Base-by-base conservation (phyloP, 306 rosid genomes). In the Malus sylvestris region DNA sequence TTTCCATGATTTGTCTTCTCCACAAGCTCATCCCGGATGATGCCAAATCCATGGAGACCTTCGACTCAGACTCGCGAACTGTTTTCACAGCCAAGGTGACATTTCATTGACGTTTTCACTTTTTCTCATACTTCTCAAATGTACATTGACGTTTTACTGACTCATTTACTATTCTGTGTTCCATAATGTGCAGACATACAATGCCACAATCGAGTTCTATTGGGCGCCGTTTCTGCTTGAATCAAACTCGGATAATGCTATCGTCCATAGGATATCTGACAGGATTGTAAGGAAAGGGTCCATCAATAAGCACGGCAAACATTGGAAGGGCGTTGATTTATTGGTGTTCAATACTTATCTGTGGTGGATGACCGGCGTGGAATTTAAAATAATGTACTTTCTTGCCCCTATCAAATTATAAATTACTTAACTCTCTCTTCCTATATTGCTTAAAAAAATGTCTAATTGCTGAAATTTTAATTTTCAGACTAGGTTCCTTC, bases 201-300 rank as follows among this genome's bases (percentile, higher is more conserved):
- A 92, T 68, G 91, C 98, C 3, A 96, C 98, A n/a, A 88, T 96
- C 15, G 99, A 96, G 89, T 96, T 92, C 87, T 96, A 96, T 3
- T 96, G 99, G 99, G 99, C 99, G 0, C 99, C 99, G 15, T 92
- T 96, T 82, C 96, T 96, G 71, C 87, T 96, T 1, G 93, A 96
- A 76, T 96, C 99, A 8, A 96, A 96, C 76, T 74, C 99, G 0
- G 99, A 96, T 76, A 64, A 95, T 15, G 98, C 99, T 4, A 78
- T 91, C 19, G 9, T 86, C 69, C 99, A 96, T 53, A 89, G 99
- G 42, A 70, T 92, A 72, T 79, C 92, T 3, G 99, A 96, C 35
- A 87, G 99, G 79, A 71, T 96, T 76, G 98, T 91, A 3, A 83
- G 91, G 76, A 96, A 91, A 68, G 98, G 93, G 32, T 96, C 99